A percentile compares a stretch with the other conserved stretches of the same genome.
phyloP scores from a whole-genome alignment of 2,329 filamentous ascomycete species.

The Arthrobotrys musiformis region DNA sequence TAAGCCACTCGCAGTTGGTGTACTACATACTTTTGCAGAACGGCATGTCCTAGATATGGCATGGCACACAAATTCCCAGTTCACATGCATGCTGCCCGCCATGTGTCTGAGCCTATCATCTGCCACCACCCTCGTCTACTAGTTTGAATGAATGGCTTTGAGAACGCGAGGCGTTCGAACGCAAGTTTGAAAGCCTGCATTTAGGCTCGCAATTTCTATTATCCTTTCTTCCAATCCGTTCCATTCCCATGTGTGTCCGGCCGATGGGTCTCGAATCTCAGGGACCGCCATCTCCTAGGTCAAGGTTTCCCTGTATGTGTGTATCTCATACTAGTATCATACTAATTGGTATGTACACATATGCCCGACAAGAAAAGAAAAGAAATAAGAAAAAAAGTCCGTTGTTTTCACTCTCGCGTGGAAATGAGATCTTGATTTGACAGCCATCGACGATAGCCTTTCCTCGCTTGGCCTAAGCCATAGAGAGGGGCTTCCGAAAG shows the following conservation, averaged over 20 bases:
- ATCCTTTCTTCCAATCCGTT: background rate
- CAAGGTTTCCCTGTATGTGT: background rate
- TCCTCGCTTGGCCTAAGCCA: constrained; percentile 18
- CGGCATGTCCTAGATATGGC: background rate
- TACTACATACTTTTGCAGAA: too few species aligned
- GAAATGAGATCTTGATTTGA: constrained; percentile 32
- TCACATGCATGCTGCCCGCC: constrained; percentile 11
- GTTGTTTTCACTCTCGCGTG: constrained; percentile 20
- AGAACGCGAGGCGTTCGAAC: constrained; percentile 4
- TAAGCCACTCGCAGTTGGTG: constrained; percentile 22
- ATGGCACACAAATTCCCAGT: constrained; percentile 13
- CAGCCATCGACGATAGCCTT: constrained; percentile 18
- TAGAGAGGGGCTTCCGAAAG: constrained; percentile 8
- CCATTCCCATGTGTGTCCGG: background rate
- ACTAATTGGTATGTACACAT: background rate
- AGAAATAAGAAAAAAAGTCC: background rate
- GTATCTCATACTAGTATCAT: background rate
- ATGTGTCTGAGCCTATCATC: constrained; percentile 10
- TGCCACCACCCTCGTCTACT: constrained; percentile 8
- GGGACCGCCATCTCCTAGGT: background rate
- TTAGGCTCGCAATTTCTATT: background rate
- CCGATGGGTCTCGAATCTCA: constrained; percentile 20
- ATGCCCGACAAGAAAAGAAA: background rate
- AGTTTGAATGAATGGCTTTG: background rate
- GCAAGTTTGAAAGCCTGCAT: constrained; percentile 14